These are phyloP conservation scores for Pestalotiopsis sp. DNA, from an alignment of 2,329 filamentous ascomycete species.

Conservation along the genomic window DNA sequence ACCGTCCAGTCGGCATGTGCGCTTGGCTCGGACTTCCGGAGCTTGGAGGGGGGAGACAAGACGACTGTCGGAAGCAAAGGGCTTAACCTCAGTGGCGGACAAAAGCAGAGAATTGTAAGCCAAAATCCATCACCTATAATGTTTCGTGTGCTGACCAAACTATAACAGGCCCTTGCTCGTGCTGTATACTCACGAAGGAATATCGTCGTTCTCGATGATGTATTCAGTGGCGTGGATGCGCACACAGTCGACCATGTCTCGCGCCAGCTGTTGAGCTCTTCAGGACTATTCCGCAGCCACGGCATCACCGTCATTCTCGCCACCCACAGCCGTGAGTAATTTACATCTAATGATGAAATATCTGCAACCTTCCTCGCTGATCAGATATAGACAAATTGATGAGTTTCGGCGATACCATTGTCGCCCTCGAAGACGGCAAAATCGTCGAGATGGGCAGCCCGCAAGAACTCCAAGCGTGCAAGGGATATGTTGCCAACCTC, in stretches of 20 bases:
- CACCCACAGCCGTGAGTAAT: slow-evolving; percentile 15
- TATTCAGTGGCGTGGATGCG: slow-evolving; percentile 38
- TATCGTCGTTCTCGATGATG: slow-evolving; percentile 36
- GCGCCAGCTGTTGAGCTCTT: slow-evolving; percentile 25
- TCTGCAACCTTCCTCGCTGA: neutral
- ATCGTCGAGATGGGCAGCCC: slow-evolving; percentile 6
- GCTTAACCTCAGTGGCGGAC: slow-evolving; percentile 14
- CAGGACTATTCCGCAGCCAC: slow-evolving; percentile 27
- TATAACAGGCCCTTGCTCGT: slow-evolving; percentile 34
- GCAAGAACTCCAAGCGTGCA: neutral
- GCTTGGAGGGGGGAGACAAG: slow-evolving; percentile 23
- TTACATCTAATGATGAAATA: neutral
- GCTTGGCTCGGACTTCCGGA: slow-evolving; percentile 27
- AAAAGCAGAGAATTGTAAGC: slow-evolving; percentile 25
- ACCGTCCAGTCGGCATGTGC: slow-evolving; percentile 27
- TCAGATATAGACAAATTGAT: slow-evolving; percentile 7
- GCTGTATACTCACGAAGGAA: slow-evolving; percentile 35
- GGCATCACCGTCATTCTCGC: slow-evolving; percentile 33
- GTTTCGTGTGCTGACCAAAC: neutral
- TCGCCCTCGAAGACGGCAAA: slow-evolving; percentile 5
- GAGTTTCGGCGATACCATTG: neutral
- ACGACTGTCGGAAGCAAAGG: slow-evolving; percentile 27
- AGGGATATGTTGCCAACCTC: slow-evolving; percentile 10
- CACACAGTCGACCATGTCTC: slow-evolving; percentile 34
- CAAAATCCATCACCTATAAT: neutral